Conservation (phyloP, 106 monocot species). For the Apostasia shenzhenica region DNA sequence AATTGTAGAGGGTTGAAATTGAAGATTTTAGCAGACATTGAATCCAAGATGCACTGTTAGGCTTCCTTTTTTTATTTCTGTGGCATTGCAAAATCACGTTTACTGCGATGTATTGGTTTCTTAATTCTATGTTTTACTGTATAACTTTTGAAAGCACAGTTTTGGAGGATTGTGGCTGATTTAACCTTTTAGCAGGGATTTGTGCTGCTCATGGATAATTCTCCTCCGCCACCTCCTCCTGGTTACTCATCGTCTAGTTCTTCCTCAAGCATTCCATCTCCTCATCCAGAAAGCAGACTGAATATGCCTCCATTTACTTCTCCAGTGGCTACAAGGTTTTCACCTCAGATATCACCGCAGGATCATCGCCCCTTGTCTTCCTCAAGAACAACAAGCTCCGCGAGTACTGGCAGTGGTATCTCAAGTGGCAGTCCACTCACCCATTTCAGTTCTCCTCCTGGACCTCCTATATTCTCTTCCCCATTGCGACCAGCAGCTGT, state of each 20-base stretch:
- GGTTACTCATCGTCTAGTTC: constrained; percentile 22
- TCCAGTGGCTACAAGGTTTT: constrained; percentile 16
- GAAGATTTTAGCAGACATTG: too few relatives aligned
- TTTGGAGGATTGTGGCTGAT: not conserved
- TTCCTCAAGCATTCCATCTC: constrained; percentile 26
- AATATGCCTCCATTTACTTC: constrained; percentile 36
- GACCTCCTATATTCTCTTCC: constrained; percentile 79
- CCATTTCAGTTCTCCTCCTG: constrained; percentile 86
- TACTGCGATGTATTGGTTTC: too few relatives aligned
- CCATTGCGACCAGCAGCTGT: constrained; percentile 65
- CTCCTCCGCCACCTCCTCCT: constrained; percentile 20
- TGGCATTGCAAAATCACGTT: too few relatives aligned
- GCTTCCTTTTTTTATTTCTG: too few relatives aligned
- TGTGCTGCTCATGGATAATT: constrained; percentile 26
- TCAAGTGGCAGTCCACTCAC: constrained; percentile 21
- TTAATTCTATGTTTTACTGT: not conserved
- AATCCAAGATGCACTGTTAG: too few relatives aligned
- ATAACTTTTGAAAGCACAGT: not conserved
- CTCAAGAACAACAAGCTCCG: constrained; percentile 16
- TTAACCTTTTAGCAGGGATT: not conserved
- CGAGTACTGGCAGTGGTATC: constrained; percentile 13
- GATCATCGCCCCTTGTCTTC: constrained; percentile 15
- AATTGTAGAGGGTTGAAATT: too few relatives aligned
- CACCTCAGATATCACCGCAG: constrained; percentile 18
- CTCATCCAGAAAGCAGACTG: constrained; percentile 35